Conservation (phyloP, 2,329 filamentous ascomycete species). For the Cladosporium phlei region DNA sequence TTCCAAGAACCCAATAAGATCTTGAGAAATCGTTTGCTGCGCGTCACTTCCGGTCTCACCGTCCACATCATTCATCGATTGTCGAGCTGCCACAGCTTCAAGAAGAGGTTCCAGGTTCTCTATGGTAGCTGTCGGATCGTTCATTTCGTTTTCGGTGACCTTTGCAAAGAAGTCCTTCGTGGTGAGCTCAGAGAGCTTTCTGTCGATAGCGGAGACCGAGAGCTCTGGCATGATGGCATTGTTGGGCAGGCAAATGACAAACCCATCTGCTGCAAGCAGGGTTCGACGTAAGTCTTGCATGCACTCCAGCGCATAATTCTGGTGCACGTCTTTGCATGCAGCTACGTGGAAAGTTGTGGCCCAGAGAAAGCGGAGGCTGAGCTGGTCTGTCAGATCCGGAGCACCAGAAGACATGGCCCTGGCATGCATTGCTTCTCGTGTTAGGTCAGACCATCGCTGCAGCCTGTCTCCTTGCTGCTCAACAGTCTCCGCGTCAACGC, state of each 20-base stretch:
- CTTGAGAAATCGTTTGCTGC: constrained; percentile 45
- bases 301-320: constrained; percentile 57
- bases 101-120: constrained; percentile 89
- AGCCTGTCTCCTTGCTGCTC: constrained; percentile 55
- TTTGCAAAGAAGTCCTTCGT: constrained; percentile 95
- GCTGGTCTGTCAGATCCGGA: constrained; percentile 29
- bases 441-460: constrained; percentile 55
- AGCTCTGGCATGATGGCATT: constrained; percentile 86
- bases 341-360: constrained; percentile 59
- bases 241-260: constrained; percentile 64
- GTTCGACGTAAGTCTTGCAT: constrained; percentile 58
- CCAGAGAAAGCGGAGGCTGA: constrained; percentile 62
- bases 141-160: constrained; percentile 77
- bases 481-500: constrained; percentile 49
- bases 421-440: constrained; percentile 49
- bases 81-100: constrained; percentile 55
- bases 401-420: not conserved
- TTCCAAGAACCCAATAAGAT: constrained; percentile 80
- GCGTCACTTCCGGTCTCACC: constrained; percentile 1
- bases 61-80: not conserved
- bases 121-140: constrained; percentile 78
- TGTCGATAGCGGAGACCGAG: constrained; percentile 75
- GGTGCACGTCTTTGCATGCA: constrained; percentile 50
- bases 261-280: constrained; percentile 45
- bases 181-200: constrained; percentile 85